Percentiles rank a stretch among this genome's conserved stretches.
These are phyloP conservation scores for Suillus variegatus DNA, from an alignment of 768 basidiomycete genomes.

Conservation along the genomic window DNA sequence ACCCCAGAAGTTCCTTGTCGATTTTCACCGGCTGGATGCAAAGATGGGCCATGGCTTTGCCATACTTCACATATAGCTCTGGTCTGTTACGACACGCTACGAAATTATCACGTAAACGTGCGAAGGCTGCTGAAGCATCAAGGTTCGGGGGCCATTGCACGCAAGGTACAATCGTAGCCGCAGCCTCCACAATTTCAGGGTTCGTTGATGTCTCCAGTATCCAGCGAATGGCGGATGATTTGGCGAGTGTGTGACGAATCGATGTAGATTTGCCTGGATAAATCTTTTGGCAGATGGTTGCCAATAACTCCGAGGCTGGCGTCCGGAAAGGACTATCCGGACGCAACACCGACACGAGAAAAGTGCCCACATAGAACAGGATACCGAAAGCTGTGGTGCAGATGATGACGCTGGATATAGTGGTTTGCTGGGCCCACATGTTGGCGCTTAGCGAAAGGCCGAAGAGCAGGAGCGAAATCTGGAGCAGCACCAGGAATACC, in stretches of 20 bases:
- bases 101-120: not conserved
- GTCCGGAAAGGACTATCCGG: not conserved
- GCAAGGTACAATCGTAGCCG: not conserved
- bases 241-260: not conserved
- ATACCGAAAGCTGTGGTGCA: not conserved
- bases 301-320: not conserved
- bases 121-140: not conserved
- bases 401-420: too few relatives aligned
- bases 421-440: not conserved
- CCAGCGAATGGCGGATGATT: conserved; percentile 14
- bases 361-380: not conserved
- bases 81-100: not conserved
- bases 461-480: not conserved
- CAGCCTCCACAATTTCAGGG: not conserved
- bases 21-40: not conserved
- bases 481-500: not conserved
- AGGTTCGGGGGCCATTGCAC: not conserved
- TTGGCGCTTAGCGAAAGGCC: not conserved
- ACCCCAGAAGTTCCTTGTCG: not conserved
- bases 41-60: not conserved
- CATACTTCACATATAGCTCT: not conserved
- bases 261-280: not conserved
- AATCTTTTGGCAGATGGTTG: not conserved
- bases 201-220: conserved; percentile 18
- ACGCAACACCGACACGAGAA: not conserved